A percentile compares a stretch with the other conserved stretches of the same genome.
Conservation (phyloP, 2,329 filamentous ascomycete species). For the Talaromyces rugulosus region DNA sequence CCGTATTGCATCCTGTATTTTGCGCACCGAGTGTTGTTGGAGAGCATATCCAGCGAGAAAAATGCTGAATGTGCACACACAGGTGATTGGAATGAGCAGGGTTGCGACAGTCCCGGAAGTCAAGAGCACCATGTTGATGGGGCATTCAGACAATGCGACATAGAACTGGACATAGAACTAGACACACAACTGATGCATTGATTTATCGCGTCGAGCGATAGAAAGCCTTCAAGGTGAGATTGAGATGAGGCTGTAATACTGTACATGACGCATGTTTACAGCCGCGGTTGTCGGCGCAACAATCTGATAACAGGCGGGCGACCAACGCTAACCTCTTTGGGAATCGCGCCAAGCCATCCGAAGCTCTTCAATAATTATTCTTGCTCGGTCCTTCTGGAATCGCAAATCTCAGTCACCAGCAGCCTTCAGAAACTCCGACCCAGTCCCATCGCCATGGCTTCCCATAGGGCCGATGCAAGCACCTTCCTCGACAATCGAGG, state of each 20-base stretch:
- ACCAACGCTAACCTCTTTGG: background rate
- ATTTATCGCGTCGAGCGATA: background rate
- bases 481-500: conserved; percentile 85
- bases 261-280: background rate
- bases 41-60: conserved; percentile 85
- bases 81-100: conserved; percentile 51
- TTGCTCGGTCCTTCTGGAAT: background rate
- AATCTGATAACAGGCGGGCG: background rate
- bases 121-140: conserved; percentile 40
- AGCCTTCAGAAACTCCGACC: background rate
- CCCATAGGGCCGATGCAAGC: conserved; percentile 72
- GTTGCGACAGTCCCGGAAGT: conserved; percentile 42
- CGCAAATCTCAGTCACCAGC: background rate
- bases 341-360: background rate
- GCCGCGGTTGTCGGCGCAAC: background rate
- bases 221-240: background rate
- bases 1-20: conserved; percentile 69
- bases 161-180: background rate
- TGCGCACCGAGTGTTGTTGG: conserved; percentile 78
- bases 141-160: conserved; percentile 10
- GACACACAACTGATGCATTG: background rate
- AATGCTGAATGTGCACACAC: conserved; percentile 73
- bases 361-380: background rate
- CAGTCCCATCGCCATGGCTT: conserved; percentile 32
- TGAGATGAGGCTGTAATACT: background rate